A percentile compares a stretch with the other conserved stretches of the same genome.
phyloP scores from a whole-genome alignment of 2,329 filamentous ascomycete genomes.

The Fusarium caatingaense region DNA sequence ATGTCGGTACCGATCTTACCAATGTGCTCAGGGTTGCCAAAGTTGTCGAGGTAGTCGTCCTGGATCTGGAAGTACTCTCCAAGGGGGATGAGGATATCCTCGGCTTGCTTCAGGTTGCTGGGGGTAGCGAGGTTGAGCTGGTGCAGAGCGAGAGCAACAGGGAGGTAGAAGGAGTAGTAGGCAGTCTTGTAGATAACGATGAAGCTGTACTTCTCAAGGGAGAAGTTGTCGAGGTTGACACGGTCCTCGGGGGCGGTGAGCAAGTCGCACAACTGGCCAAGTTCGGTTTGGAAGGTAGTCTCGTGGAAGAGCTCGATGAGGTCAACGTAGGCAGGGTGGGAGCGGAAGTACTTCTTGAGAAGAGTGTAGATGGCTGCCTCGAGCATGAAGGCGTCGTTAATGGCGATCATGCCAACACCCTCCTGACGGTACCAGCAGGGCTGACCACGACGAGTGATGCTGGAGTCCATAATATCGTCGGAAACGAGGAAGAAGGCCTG shows the following conservation, averaged over 20 bases:
- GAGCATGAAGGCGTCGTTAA: conserved; percentile 98
- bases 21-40: conserved; percentile 89
- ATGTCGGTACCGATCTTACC: conserved; percentile 99
- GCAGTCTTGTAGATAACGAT: conserved; percentile 99
- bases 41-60: conserved; percentile 99
- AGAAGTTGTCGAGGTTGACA: conserved; percentile 95
- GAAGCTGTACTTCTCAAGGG: conserved; percentile 93
- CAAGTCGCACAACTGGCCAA: conserved; percentile 93
- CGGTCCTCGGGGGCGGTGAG: conserved; percentile 95
- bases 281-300: conserved; percentile 90
- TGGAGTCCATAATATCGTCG: conserved; percentile 98
- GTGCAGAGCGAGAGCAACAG: conserved; percentile 89
- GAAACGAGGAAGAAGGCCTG: conserved; percentile 99
- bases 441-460: conserved; percentile 91
- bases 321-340: conserved; percentile 88
- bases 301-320: conserved; percentile 97
- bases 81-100: conserved; percentile 94
- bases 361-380: conserved; percentile 90
- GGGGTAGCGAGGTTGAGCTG: conserved; percentile 86
- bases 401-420: conserved; percentile 92
- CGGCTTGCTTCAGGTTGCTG: conserved; percentile 87
- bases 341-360: conserved; percentile 92
- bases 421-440: conserved; percentile 97
- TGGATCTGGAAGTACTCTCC: conserved; percentile 99
- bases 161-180: conserved; percentile 99